These are phyloP conservation scores for Didymella segeticola DNA, from an alignment of 2,329 filamentous ascomycete genomes.

Conservation along the genomic window DNA sequence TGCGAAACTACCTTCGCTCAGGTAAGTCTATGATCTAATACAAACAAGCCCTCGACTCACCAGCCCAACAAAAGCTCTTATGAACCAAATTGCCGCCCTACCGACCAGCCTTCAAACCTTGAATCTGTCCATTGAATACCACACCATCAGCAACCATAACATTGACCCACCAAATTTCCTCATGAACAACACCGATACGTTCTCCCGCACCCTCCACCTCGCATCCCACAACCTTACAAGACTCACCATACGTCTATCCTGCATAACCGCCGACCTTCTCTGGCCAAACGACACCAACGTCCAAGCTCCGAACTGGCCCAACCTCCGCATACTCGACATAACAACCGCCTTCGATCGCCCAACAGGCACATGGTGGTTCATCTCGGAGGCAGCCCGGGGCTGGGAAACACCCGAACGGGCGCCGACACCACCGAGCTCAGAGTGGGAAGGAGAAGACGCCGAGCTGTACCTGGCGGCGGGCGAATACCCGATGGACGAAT, in stretches of 20 bases:
- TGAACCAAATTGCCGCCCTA: slow-evolving; percentile 2
- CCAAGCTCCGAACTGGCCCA: slow-evolving; percentile 1
- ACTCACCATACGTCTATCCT: slow-evolving; percentile 3
- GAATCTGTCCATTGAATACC: slow-evolving; percentile 1
- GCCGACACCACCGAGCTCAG: background rate
- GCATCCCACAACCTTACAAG: slow-evolving; percentile 4
- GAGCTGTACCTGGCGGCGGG: slow-evolving; percentile 4
- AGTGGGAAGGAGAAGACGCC: slow-evolving; percentile 5
- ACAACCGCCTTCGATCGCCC: slow-evolving; percentile 2
- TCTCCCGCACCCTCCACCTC: slow-evolving; percentile 4
- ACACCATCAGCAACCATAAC: slow-evolving; percentile 3
- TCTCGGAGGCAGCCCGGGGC: slow-evolving; percentile 1
- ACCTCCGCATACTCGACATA: slow-evolving; percentile 5
- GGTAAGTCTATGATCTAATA: slow-evolving; percentile 3
- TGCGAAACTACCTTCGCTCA: slow-evolving; percentile 1
- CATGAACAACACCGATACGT: slow-evolving; percentile 3
- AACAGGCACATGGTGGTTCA: slow-evolving; percentile 5
- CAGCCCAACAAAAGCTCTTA: slow-evolving; percentile 5
- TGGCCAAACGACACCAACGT: slow-evolving; percentile 1
- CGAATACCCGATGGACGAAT: slow-evolving; percentile 2
- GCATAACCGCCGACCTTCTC: slow-evolving; percentile 2
- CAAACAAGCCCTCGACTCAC: slow-evolving; percentile 4
- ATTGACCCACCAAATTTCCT: slow-evolving; percentile 5
- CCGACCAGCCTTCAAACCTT: slow-evolving; percentile 2
- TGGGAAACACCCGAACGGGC: slow-evolving; percentile 2